Percentiles rank a stretch among this genome's conserved stretches.
These are phyloP conservation scores for Monilinia polystroma DNA, from an alignment of 2,329 filamentous ascomycete genomes.

Conservation along the genomic window DNA sequence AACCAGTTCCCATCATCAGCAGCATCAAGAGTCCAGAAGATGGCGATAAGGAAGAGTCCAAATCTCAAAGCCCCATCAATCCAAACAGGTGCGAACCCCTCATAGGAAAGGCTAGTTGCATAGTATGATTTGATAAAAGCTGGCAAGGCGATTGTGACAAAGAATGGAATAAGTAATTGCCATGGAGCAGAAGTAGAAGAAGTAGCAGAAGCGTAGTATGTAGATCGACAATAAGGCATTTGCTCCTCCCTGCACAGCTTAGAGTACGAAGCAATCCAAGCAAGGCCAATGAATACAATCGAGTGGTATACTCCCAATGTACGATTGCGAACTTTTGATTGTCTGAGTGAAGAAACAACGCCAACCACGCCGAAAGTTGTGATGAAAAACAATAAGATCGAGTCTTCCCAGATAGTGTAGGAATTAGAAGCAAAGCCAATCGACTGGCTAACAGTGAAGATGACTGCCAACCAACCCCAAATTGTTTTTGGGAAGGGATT, in stretches of 20 bases:
- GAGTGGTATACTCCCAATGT: conserved; percentile 83
- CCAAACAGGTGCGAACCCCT: conserved; percentile 82
- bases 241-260: conserved; percentile 96
- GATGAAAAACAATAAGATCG: conserved; percentile 88
- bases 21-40: conserved; percentile 87
- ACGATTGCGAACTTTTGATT: conserved; percentile 64
- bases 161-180: conserved; percentile 79
- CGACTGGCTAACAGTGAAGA: conserved; percentile 86
- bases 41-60: conserved; percentile 71
- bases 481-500: conserved; percentile 68
- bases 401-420: conserved; percentile 98
- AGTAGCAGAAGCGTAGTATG: conserved; percentile 88
- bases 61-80: conserved; percentile 76
- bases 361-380: conserved; percentile 80
- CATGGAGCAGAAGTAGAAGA: conserved; percentile 91
- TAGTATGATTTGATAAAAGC: conserved; percentile 78
- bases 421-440: conserved; percentile 95
- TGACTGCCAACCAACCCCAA: conserved; percentile 83
- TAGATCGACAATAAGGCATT: conserved; percentile 94
- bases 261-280: conserved; percentile 79
- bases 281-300: conserved; percentile 74
- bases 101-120: conserved; percentile 77
- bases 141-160: conserved; percentile 70
- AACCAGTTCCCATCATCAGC: conserved; percentile 87
- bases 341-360: conserved; percentile 71